These are phyloP conservation scores for Epichloe brachyelytri DNA, from an alignment of 2,329 filamentous ascomycete species.

Conservation along the genomic window DNA sequence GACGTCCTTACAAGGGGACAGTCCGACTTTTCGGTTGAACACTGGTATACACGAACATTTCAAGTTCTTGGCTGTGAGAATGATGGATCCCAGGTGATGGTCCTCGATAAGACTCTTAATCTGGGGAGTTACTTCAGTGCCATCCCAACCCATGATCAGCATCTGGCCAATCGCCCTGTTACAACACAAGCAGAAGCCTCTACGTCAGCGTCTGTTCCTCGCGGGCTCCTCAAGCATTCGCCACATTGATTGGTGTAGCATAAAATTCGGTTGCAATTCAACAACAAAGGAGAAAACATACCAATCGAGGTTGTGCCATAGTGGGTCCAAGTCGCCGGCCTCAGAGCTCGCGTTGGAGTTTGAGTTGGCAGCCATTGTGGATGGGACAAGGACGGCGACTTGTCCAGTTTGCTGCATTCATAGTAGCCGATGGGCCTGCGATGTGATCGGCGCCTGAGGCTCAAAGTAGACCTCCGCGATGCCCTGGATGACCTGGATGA, in stretches of 20 bases:
- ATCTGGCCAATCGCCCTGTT: slow-evolving; percentile 59
- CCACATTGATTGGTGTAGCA: not conserved
- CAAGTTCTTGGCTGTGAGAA: slow-evolving; percentile 72
- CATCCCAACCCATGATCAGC: slow-evolving; percentile 78
- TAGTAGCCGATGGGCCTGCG: slow-evolving; percentile 1
- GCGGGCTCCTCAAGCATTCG: not conserved
- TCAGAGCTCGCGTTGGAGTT: slow-evolving; percentile 12
- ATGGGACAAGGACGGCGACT: slow-evolving; percentile 10
- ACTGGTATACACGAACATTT: slow-evolving; percentile 47
- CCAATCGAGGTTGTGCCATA: slow-evolving; percentile 69
- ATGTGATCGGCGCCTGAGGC: not conserved
- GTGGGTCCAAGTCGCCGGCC: slow-evolving; percentile 34
- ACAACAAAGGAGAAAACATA: slow-evolving; percentile 28
- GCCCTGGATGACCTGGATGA: not conserved
- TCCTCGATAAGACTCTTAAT: slow-evolving; percentile 70
- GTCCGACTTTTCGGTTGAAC: too few relatives aligned
- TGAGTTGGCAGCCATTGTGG: slow-evolving; percentile 16
- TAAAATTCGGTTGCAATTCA: not conserved
- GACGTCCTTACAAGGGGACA: not conserved
- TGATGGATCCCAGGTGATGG: slow-evolving; percentile 78
- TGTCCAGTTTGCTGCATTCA: slow-evolving; percentile 12
- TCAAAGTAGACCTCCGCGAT: not conserved
- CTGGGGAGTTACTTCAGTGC: slow-evolving; percentile 69
- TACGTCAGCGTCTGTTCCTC: slow-evolving; percentile 1
- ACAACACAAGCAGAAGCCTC: not conserved